phyloP scores from a whole-genome alignment of 148 eudicot species.

The Rhododendron ovatum region DNA sequence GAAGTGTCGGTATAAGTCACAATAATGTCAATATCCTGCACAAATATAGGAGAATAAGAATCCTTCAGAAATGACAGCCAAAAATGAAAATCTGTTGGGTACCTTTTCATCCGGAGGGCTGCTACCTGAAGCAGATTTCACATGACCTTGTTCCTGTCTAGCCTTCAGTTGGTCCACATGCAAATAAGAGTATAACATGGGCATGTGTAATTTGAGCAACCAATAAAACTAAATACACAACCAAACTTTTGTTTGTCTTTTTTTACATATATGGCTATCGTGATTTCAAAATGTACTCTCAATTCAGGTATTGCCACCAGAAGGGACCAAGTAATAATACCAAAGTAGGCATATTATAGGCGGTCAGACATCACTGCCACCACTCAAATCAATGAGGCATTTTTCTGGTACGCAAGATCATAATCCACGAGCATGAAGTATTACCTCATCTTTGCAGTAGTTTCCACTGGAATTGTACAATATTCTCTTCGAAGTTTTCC shows the following conservation, averaged over 20 bases:
- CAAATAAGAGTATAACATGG: neutral
- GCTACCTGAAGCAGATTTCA: conserved; percentile 30
- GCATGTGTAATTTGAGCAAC: neutral
- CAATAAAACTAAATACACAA: neutral
- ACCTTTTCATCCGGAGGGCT: conserved; percentile 57
- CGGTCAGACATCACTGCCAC: neutral
- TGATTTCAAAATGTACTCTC: neutral
- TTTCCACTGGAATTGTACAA: neutral
- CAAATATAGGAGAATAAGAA: conserved; percentile 19
- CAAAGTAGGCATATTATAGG: neutral
- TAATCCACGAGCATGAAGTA: neutral
- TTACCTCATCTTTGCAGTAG: neutral
- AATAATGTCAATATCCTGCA: conserved; percentile 92
- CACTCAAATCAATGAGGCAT: neutral
- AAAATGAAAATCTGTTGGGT: conserved; percentile 16
- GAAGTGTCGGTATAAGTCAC: conserved; percentile 84
- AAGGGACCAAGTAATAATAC: neutral
- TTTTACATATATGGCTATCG: neutral
- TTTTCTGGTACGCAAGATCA: neutral
- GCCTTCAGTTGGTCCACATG: conserved; percentile 14
- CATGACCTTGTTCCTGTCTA: conserved; percentile 45
- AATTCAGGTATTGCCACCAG: neutral
- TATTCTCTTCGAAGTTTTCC: neutral
- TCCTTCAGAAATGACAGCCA: conserved; percentile 12
- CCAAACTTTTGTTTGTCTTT: neutral